Conservation (phyloP, 2,329 filamentous ascomycete species). For the Cryoendolithus antarcticus region DNA sequence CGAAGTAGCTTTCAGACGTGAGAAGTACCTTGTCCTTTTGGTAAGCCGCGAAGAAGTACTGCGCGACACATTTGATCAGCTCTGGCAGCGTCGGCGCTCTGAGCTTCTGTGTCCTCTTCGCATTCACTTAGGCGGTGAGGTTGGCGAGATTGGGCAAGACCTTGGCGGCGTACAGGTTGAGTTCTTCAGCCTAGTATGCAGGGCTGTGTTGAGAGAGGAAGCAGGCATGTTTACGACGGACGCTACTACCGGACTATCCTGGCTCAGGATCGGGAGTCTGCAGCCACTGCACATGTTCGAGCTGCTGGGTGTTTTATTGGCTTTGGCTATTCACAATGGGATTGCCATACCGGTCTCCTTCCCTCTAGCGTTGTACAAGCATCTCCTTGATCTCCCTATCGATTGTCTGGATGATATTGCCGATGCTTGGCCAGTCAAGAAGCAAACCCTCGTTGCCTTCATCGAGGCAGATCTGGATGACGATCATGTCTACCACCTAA, state of each 20-base stretch:
- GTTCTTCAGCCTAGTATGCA: conserved; percentile 77
- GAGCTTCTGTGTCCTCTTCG: conserved; percentile 80
- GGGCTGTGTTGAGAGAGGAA: conserved; percentile 63
- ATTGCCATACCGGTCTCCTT: conserved; percentile 84
- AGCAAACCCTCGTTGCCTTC: too few species aligned
- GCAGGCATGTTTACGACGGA: conserved; percentile 66
- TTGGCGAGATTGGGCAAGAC: conserved; percentile 80
- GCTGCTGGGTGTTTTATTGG: conserved; percentile 75
- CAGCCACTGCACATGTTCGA: conserved; percentile 86
- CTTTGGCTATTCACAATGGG: conserved; percentile 84
- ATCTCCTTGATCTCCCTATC: conserved; percentile 1
- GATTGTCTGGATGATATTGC: not conserved
- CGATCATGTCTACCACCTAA: too few species aligned
- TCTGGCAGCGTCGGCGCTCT: conserved; percentile 74
- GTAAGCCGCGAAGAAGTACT: conserved; percentile 31
- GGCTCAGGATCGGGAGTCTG: conserved; percentile 73
- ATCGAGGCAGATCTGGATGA: too few species aligned
- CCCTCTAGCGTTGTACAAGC: conserved; percentile 62
- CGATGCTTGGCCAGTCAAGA: conserved; percentile 1
- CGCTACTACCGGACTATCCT: conserved; percentile 62
- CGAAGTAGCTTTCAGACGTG: too few species aligned
- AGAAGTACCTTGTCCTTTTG: conserved; percentile 29
- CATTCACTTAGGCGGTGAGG: conserved; percentile 65
- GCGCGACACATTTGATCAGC: conserved; percentile 55
- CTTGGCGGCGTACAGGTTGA: conserved; percentile 94